Percentiles rank a stretch among this genome's conserved stretches.
Conservation (phyloP, 2,329 filamentous ascomycete genomes). For the Colletotrichum lini region DNA sequence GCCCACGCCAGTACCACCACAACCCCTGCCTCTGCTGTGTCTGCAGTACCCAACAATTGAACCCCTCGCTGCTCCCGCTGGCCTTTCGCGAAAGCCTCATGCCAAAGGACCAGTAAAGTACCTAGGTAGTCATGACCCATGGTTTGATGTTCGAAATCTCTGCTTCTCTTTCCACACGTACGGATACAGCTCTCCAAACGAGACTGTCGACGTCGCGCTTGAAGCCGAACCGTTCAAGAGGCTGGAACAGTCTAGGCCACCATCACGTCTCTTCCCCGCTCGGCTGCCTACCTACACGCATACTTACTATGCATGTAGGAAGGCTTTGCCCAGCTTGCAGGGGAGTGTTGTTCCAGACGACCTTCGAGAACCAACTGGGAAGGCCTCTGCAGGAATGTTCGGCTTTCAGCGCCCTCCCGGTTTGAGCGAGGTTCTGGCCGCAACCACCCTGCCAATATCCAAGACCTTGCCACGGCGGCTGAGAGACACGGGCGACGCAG, state of each 20-base stretch:
- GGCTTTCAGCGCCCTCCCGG: not conserved
- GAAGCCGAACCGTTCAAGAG: not conserved
- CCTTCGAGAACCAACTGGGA: constrained; percentile 34
- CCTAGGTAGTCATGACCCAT: constrained; percentile 16
- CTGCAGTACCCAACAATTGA: not conserved
- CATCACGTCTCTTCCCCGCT: constrained; percentile 16
- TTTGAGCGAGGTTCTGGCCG: constrained; percentile 25
- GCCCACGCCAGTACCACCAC: not conserved
- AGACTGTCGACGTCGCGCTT: not conserved
- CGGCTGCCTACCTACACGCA: constrained; percentile 7
- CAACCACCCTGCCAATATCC: constrained; percentile 9
- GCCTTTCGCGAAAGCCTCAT: not conserved
- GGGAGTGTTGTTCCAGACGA: constrained; percentile 30
- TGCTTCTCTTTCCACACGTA: not conserved
- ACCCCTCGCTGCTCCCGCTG: not conserved
- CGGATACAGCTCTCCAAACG: not conserved
- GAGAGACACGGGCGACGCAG: not conserved
- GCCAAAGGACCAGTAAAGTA: not conserved
- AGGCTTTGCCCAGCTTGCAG: constrained; percentile 23
- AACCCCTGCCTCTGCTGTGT: not conserved
- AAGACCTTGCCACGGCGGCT: not conserved
- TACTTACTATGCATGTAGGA: too few species aligned
- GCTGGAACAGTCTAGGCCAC: not conserved
- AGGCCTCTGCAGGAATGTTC: constrained; percentile 12
- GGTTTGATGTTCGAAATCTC: not conserved